Conservation (phyloP, 2,329 filamentous ascomycete genomes). For the Emmonsiellopsis sp. region DNA sequence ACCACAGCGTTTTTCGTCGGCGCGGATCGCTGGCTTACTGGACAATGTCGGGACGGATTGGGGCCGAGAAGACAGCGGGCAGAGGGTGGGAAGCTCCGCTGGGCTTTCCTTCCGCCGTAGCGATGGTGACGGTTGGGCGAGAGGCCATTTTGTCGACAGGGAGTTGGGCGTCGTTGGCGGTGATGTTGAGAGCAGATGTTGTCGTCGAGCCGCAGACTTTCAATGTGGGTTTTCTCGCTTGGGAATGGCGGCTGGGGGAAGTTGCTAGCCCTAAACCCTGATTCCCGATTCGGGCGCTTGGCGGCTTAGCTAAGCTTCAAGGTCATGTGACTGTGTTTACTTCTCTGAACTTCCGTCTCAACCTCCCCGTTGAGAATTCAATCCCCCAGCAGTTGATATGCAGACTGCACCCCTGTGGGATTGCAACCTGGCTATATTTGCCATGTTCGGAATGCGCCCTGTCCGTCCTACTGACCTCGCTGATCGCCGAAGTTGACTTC, state of each 20-base stretch:
- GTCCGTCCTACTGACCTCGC: too few relatives aligned
- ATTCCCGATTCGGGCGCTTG: slow-evolving; percentile 10
- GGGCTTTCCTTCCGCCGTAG: slow-evolving; percentile 90
- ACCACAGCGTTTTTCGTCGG: not conserved
- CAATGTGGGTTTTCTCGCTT: slow-evolving; percentile 37
- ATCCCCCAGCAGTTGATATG: too few relatives aligned
- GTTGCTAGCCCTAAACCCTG: slow-evolving; percentile 30
- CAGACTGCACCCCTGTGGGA: too few relatives aligned
- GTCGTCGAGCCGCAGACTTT: slow-evolving; percentile 5
- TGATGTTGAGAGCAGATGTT: slow-evolving; percentile 4
- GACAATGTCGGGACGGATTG: slow-evolving; percentile 98
- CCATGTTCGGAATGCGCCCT: too few relatives aligned
- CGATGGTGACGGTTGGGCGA: slow-evolving; percentile 94
- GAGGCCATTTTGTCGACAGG: slow-evolving; percentile 65
- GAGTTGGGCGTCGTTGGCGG: slow-evolving; percentile 29
- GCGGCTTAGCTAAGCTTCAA: not conserved
- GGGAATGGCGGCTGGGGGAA: slow-evolving; percentile 19
- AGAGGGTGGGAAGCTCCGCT: slow-evolving; percentile 83
- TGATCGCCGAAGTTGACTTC: too few relatives aligned
- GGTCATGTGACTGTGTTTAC: not conserved
- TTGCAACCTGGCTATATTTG: too few relatives aligned
- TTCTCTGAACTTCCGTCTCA: not conserved
- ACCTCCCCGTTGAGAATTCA: too few relatives aligned
- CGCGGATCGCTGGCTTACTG: slow-evolving; percentile 53
- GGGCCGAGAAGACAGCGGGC: slow-evolving; percentile 91